phyloP scores from a whole-genome alignment of 2,329 filamentous ascomycete species.

The Fusarium sp. region DNA sequence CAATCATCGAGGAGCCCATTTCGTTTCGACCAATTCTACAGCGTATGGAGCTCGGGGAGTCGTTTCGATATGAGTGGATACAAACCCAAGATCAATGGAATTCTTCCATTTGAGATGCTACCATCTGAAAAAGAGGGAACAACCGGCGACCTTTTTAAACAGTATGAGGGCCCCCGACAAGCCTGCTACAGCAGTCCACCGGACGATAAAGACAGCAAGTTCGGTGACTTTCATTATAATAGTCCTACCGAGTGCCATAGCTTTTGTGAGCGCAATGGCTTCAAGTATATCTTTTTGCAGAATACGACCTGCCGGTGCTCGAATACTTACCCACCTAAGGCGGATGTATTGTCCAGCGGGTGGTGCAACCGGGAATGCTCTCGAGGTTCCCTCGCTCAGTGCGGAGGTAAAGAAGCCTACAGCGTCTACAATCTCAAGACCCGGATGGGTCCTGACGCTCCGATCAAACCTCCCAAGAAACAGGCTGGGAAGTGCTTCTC shows the following conservation, averaged over 20 bases:
- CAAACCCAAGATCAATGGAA: neutral
- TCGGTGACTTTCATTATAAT: neutral
- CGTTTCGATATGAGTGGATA: neutral
- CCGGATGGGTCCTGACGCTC: fast-evolving
- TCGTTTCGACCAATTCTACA: neutral
- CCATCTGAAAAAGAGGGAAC: neutral
- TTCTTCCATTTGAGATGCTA: neutral
- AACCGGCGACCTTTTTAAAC: fast-evolving
- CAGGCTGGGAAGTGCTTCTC: neutral
- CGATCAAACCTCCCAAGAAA: neutral
- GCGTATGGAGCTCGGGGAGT: neutral
- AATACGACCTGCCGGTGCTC: neutral
- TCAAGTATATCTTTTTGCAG: neutral
- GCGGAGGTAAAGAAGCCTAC: neutral
- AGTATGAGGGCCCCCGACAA: fast-evolving
- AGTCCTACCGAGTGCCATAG: neutral
- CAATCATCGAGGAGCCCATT: neutral
- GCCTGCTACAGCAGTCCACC: neutral
- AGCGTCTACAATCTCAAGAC: neutral
- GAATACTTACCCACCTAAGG: neutral
- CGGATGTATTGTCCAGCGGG: neutral
- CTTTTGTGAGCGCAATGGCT: neutral
- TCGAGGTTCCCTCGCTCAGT: neutral
- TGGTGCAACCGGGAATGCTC: neutral
- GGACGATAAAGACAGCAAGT: too few relatives aligned